Evolutionary conservation across 1,284 basidiomycete genomes (phyloP).

Genomic region (Pterulicium gracile): DNA sequence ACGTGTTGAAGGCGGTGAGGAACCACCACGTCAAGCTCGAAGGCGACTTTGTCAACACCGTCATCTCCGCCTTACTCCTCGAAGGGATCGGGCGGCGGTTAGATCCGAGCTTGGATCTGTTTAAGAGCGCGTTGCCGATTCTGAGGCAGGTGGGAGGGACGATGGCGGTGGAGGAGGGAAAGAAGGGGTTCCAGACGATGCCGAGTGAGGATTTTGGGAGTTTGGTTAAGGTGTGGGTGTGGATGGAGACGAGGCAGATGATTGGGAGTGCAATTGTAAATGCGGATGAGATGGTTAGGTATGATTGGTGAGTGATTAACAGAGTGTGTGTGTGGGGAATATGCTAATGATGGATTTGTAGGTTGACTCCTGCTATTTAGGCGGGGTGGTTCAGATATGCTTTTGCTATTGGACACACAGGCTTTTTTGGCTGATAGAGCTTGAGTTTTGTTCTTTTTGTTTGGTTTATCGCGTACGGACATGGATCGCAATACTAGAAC

Average conservation of each 20-base stretch:
- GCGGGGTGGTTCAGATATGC: too few relatives aligned
- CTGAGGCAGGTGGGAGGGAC: constrained; percentile 80
- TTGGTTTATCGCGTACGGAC: too few relatives aligned
- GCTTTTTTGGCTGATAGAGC: too few relatives aligned
- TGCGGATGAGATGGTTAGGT: constrained; percentile 68
- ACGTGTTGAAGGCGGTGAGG: constrained; percentile 83
- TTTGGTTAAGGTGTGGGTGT: constrained; percentile 68
- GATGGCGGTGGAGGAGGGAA: constrained; percentile 72
- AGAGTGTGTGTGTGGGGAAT: too few relatives aligned
- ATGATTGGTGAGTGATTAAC: constrained; percentile 59
- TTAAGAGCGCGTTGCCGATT: constrained; percentile 88
- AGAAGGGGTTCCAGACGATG: constrained; percentile 21
- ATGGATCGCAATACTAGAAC: too few relatives aligned
- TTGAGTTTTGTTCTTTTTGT: too few relatives aligned
- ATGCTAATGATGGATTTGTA: too few relatives aligned
- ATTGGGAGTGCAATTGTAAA: constrained; percentile 71
- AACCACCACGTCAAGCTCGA: constrained; percentile 98
- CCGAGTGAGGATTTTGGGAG: constrained; percentile 1
- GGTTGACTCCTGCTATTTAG: too few relatives aligned
- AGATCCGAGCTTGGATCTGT: constrained; percentile 87
- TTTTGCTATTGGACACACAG: too few relatives aligned
- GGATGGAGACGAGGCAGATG: constrained; percentile 80
- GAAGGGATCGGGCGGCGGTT: constrained; percentile 95
- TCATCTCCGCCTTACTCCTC: constrained; percentile 86
- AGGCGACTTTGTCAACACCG: constrained; percentile 97